Conservation (phyloP, 176 grass and related monocot genomes). For the Themeda triandra region DNA sequence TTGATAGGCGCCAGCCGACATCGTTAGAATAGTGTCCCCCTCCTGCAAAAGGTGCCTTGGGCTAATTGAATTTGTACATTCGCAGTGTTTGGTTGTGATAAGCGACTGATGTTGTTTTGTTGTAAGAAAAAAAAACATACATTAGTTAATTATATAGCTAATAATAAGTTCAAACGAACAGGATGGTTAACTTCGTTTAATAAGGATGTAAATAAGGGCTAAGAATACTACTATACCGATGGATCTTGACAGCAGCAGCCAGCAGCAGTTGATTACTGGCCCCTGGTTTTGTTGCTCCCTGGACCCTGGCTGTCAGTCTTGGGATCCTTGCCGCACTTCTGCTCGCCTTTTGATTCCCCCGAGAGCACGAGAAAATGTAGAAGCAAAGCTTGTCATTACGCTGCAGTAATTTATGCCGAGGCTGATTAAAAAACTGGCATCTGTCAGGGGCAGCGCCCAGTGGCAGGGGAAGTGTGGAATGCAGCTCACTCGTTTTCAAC, state of each 20-base stretch:
- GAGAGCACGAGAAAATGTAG: slow-evolving; percentile 10
- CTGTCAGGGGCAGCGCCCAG: slow-evolving; percentile 7
- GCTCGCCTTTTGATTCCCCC: background rate
- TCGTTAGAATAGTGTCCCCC: no score
- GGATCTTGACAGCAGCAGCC: background rate
- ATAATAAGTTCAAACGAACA: no score
- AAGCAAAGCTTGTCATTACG: slow-evolving; percentile 12
- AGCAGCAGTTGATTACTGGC: background rate
- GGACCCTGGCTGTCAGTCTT: slow-evolving; percentile 13
- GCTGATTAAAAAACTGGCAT: background rate
- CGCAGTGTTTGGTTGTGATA: no score
- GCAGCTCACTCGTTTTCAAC: slow-evolving; percentile 43
- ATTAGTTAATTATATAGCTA: no score
- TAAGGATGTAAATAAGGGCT: no score
- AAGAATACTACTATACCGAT: background rate
- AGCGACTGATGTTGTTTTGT: no score
- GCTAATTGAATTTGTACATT: no score
- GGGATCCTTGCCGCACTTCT: slow-evolving; percentile 36
- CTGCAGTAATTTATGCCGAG: background rate
- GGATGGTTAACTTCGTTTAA: no score
- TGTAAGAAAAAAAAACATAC: no score
- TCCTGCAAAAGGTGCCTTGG: no score
- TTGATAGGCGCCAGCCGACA: no score
- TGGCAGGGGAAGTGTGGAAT: background rate
- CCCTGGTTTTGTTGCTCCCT: slow-evolving; percentile 18